A percentile compares a stretch with the other conserved stretches of the same genome.
These are phyloP conservation scores for Globisporangium solare DNA, from an alignment of 352 stramenopile genomes.

Conservation along the genomic window DNA sequence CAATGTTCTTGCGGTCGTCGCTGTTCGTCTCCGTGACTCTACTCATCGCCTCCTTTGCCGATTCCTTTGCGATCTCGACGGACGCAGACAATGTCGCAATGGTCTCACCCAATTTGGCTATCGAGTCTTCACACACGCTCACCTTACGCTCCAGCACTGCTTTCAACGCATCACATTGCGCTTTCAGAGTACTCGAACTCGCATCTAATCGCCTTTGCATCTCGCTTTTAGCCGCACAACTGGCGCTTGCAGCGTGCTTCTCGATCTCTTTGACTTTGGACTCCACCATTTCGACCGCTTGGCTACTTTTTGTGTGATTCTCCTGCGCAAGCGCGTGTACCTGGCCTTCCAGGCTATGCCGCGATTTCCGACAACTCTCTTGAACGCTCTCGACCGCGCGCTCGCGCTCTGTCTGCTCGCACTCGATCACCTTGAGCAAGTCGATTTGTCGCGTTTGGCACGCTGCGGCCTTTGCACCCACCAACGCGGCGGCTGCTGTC, in stretches of 20 bases:
- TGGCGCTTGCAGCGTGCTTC: constrained; percentile 17
- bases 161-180: neutral
- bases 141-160: neutral
- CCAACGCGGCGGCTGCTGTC: constrained; percentile 10
- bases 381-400: constrained; percentile 25
- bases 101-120: neutral
- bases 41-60: neutral
- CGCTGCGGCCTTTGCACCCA: constrained; percentile 18
- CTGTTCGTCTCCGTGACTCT: neutral
- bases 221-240: constrained; percentile 15
- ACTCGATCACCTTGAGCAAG: constrained; percentile 27
- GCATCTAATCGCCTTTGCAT: constrained; percentile 3
- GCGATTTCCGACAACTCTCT: constrained; percentile 37
- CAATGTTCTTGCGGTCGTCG: neutral
- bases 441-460: constrained; percentile 32
- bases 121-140: neutral
- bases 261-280: constrained; percentile 29
- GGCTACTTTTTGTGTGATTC: constrained; percentile 24
- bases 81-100: constrained; percentile 3
- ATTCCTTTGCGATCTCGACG: neutral
- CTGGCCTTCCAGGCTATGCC: constrained; percentile 46
- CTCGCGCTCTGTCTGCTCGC: constrained; percentile 50
- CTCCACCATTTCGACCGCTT: constrained; percentile 24
- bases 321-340: constrained; percentile 38
- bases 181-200: constrained; percentile 5